Conservation (phyloP, 139 green algal species). For the Volvox africanus region DNA sequence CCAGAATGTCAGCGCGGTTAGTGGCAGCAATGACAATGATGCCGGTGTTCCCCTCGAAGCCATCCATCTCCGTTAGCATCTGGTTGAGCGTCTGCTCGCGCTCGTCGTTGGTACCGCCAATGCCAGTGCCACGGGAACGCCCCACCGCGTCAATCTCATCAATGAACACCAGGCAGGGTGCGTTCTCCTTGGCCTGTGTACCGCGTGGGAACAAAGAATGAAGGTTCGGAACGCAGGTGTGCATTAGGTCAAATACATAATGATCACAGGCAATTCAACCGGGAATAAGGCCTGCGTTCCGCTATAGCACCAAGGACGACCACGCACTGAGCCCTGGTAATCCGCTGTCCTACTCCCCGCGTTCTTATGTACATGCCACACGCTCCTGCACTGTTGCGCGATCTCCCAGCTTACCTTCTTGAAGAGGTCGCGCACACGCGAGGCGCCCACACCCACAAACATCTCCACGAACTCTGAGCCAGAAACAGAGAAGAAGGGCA, state of each 20-base stretch:
- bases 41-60: conserved; percentile 99
- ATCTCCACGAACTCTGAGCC: conserved; percentile 99
- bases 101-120: conserved; percentile 99
- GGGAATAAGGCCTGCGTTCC: too few relatives aligned
- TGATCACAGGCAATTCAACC: too few relatives aligned
- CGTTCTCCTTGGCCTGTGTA: conserved; percentile 79
- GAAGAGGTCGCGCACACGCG: conserved; percentile 97
- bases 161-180: conserved; percentile 99
- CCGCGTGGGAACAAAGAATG: too few relatives aligned
- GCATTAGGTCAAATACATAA: too few relatives aligned
- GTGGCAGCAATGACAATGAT: conserved; percentile 99
- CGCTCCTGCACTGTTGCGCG: not conserved
- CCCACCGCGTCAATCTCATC: conserved; percentile 99
- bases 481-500: conserved; percentile 98
- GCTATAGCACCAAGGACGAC: too few relatives aligned
- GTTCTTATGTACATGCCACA: too few relatives aligned
- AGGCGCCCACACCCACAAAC: conserved; percentile 99
- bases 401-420: conserved; percentile 81
- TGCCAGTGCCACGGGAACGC: conserved; percentile 94
- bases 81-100: conserved; percentile 98
- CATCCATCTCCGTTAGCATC: conserved; percentile 97
- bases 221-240: too few relatives aligned
- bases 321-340: too few relatives aligned
- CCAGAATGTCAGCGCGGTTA: conserved; percentile 99
- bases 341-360: too few relatives aligned